Conservation (phyloP, 1,284 basidiomycete species). For the Apiotrichum gracile region DNA sequence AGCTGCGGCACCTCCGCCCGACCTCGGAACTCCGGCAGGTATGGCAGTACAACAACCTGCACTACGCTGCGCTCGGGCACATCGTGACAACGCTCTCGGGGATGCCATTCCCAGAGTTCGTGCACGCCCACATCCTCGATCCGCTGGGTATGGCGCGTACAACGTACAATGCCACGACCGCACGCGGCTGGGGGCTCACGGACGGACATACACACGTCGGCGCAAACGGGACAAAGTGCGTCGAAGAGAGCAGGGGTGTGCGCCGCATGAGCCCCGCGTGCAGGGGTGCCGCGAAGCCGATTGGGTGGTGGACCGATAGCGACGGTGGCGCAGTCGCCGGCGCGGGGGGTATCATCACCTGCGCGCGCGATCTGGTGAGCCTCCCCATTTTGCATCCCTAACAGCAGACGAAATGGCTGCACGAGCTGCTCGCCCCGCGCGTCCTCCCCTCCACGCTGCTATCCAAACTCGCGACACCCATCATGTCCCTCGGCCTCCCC, state of each 20-base stretch:
- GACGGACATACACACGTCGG: constrained; percentile 14
- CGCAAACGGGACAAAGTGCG: constrained; percentile 8
- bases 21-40: constrained; percentile 27
- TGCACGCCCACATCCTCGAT: constrained; percentile 27
- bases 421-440: constrained; percentile 25
- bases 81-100: constrained; percentile 25
- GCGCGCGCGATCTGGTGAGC: constrained; percentile 23
- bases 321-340: constrained; percentile 21
- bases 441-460: constrained; percentile 22
- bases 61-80: constrained; percentile 23
- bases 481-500: not conserved
- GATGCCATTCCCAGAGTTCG: constrained; percentile 19
- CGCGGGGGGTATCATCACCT: constrained; percentile 26
- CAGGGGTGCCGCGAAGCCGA: not conserved
- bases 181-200: constrained; percentile 13
- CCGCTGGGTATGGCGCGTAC: constrained; percentile 31
- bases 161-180: constrained; percentile 18
- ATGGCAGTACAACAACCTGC: constrained; percentile 38
- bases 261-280: constrained; percentile 9
- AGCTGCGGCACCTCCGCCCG: constrained; percentile 24
- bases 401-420: constrained; percentile 19
- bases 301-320: constrained; percentile 21
- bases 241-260: not conserved
- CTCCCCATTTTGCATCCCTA: not conserved
- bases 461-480: not conserved